A percentile compares a stretch with the other conserved stretches of the same genome.
These are phyloP conservation scores for Cladosporium oxysporum DNA, from an alignment of 2,329 filamentous ascomycete genomes.

Conservation along the genomic window DNA sequence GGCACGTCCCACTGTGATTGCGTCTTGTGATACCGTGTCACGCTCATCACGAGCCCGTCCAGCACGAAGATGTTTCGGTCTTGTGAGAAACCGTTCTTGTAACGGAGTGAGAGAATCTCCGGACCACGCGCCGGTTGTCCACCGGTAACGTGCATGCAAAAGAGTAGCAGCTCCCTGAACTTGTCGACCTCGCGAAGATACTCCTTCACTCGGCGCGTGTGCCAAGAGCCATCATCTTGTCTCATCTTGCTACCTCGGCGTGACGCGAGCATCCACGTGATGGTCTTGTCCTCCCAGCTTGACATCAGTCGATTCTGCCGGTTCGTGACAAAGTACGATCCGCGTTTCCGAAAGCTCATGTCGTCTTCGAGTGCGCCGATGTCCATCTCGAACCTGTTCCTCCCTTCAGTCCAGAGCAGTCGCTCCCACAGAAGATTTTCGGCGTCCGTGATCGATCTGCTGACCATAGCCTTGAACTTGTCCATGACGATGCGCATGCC, in stretches of 20 bases:
- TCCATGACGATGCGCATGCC: neutral
- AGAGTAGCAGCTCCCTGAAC: no score
- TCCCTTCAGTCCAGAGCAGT: neutral
- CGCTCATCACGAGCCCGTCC: no score
- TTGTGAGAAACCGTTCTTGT: no score
- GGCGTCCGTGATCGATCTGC: neutral
- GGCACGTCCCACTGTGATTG: no score
- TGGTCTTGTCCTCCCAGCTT: neutral
- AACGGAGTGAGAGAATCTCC: no score
- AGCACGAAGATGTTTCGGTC: no score
- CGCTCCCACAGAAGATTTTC: no score
- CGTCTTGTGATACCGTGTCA: no score
- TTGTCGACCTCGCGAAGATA: no score
- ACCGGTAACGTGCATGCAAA: no score
- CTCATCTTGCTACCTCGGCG: neutral
- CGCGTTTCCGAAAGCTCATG: neutral
- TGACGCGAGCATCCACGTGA: neutral
- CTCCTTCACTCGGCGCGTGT: constrained; percentile 1
- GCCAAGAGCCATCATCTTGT: neutral
- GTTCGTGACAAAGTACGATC: neutral
- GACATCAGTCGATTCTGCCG: neutral
- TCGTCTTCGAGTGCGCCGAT: neutral
- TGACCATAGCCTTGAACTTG: neutral
- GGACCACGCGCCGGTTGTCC: no score
- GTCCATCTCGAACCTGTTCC: neutral